phyloP scores from a whole-genome alignment of 2,329 filamentous ascomycete species.

The Thielaviopsis ethacetica region DNA sequence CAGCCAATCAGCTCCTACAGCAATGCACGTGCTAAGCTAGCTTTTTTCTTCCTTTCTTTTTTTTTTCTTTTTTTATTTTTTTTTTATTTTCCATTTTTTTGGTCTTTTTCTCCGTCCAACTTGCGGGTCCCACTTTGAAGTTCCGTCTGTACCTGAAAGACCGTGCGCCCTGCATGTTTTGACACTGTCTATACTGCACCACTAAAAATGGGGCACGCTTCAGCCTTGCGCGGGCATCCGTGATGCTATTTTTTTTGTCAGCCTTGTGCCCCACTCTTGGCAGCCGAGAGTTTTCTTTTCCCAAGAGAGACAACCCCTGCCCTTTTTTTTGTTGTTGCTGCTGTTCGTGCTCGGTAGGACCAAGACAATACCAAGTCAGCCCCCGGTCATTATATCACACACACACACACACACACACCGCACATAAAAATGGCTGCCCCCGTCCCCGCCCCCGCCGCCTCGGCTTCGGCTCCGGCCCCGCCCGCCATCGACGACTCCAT shows the following conservation, averaged over 20 bases:
- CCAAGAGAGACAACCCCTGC: not conserved
- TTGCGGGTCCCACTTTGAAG: not conserved
- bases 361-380: no score
- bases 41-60: not conserved
- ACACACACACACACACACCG: not conserved
- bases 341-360: no score
- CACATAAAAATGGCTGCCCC: not conserved
- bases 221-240: not conserved
- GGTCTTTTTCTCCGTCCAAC: not conserved
- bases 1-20: not conserved
- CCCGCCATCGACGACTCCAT: slow-evolving; percentile 30
- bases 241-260: not conserved
- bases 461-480: not conserved
- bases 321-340: not conserved
- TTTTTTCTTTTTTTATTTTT: no score
- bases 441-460: not conserved
- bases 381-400: not conserved
- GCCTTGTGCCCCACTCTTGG: not conserved
- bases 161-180: not conserved
- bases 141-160: not conserved
- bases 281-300: not conserved
- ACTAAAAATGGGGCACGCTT: not conserved
- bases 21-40: not conserved
- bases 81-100: no score
- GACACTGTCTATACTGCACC: not conserved